Evolutionary conservation across 345 rosid genomes (phyloP), one percentile per base, ranked within the genome.

Genomic region (Arabidopsis arenosa): DNA sequence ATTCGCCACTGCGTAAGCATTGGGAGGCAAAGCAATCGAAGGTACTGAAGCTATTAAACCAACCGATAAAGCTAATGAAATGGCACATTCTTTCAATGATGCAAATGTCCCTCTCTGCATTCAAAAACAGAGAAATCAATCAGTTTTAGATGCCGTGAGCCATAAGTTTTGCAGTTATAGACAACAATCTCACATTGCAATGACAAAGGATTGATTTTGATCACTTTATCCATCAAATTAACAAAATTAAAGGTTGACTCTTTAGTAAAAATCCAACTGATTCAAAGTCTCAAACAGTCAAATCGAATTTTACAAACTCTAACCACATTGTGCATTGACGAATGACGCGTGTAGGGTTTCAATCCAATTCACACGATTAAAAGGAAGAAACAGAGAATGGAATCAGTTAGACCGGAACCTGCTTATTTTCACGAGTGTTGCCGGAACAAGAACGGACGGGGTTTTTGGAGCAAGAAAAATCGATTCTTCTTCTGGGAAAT

Each of bases 31-130:
- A 70, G 75, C 83, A 66, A 87, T 57, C 9, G 86, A 75, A 32
- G 97, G 97, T 18, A 70, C 79, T 43, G 88, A 86, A 0, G 93
- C 79, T 35, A 89, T 35, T 70, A 95, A 72, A 63, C 97, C 89
- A n/a, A 79, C 82, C 0, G 97, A 88, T 75, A 95, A 80, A 68
- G 92, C 87, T 62, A 90, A 47, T 7, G 97, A 92, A 70, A 95
- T 66, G 7, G 91, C 97, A 79, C 97, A 85, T 67, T 95, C 90
- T 84, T 88, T 92, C 76, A 88, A 51, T 26, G 94, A 83, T 76
- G 84, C 81, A 9, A 84, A 40, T 52, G 68, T 66, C 43, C 80
- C 75, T 78, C 82, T 85, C 97, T 90, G 88, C 85, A 81, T 17
- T 43, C 58, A 52, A 56, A 39, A 37, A 7, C 39, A 75, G 13